phyloP scores from a whole-genome alignment of 306 rosid species.

The Inga laurina region DNA sequence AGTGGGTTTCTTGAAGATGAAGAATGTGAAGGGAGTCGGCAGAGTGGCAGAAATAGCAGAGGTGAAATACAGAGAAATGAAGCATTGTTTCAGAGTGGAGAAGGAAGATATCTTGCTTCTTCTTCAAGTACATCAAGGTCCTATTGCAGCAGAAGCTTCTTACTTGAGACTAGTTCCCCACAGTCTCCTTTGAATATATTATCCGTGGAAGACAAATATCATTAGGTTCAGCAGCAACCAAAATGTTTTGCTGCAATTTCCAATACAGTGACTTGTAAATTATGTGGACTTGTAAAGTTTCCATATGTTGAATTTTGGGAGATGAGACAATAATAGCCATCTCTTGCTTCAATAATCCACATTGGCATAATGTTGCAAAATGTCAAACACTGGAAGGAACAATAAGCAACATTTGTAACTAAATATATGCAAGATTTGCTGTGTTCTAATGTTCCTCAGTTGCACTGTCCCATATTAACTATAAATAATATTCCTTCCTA shows the following conservation, averaged over 20 bases:
- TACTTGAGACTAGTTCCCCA: slow-evolving; percentile 87
- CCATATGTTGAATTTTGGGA: slow-evolving; percentile 30
- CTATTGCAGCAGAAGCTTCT: slow-evolving; percentile 88
- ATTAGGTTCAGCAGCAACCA: slow-evolving; percentile 18
- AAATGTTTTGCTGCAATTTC: slow-evolving; percentile 28
- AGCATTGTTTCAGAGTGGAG: slow-evolving; percentile 66
- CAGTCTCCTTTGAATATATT: slow-evolving; percentile 74
- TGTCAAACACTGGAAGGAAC: too few relatives aligned
- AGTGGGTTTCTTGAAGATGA: slow-evolving; percentile 68
- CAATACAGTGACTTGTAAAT: slow-evolving; percentile 15
- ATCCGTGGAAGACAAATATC: slow-evolving; percentile 44
- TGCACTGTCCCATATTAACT: not conserved
- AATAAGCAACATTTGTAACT: too few relatives aligned
- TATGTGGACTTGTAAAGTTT: slow-evolving; percentile 19
- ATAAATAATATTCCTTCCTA: not conserved
- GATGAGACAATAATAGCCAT: slow-evolving; percentile 24
- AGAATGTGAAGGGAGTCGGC: slow-evolving; percentile 61
- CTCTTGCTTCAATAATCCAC: slow-evolving; percentile 22
- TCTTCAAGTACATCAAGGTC: slow-evolving; percentile 98
- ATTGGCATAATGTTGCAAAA: not conserved
- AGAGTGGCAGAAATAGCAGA: slow-evolving; percentile 68
- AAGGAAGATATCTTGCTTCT: slow-evolving; percentile 90
- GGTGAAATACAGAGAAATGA: slow-evolving; percentile 67
- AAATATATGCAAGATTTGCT: too few relatives aligned
- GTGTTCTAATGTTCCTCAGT: too few relatives aligned